Evolutionary conservation across 495 filamentous ascomycete species (phyloP), one percentile per base, ranked within the genome.

Genomic region (Usnea hakonensis): DNA sequence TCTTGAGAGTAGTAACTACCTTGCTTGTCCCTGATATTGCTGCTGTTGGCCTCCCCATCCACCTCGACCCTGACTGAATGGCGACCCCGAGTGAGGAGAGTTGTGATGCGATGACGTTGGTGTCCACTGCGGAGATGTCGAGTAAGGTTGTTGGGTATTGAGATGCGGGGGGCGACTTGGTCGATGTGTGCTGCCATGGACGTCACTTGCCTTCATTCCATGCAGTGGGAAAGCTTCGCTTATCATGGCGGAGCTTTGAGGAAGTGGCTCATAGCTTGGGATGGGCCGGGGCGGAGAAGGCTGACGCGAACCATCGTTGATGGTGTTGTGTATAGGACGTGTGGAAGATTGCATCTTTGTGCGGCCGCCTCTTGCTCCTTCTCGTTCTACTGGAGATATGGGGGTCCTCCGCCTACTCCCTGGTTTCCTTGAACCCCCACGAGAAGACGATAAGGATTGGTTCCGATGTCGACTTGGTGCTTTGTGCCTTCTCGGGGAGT

Each of bases 31-130:
- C 46, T 76, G 79, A 67, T 83, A 84, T 44, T 78, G 77, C 67
- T 79, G 80, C 38, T 75, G 72, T 63, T 76, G 81, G 65, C 82
- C 82, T 64, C 74, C 76, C 75, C 85, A 83, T 32, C 81, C 80
- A 28, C 81, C 82, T 66, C 83, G 76, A 35, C 79, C 77, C 58
- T 73, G 72, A 41, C 73, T 75, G 71, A 86, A 86, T 2, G 88
- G 86, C 32, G 88, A 90, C 55, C 81, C 79, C 11, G 82, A 79
- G 43, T 82, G 82, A 40, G 89, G 88, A 13, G 86, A 90, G 28
- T 80, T 82, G 64, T 85, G 84, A 65, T 81, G 81, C n/a, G 85
- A 86, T 40, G 80, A 81, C 57, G 75, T 78, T 38, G 85, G 81
- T 35, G 80, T 84, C 43, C 83, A 81, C 21, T 83, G 82, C 8